Percentiles rank a stretch among this genome's conserved stretches.
Evolutionary conservation across 2,329 filamentous ascomycete genomes (phyloP).

Genomic region (Helicocarpus griseus): DNA sequence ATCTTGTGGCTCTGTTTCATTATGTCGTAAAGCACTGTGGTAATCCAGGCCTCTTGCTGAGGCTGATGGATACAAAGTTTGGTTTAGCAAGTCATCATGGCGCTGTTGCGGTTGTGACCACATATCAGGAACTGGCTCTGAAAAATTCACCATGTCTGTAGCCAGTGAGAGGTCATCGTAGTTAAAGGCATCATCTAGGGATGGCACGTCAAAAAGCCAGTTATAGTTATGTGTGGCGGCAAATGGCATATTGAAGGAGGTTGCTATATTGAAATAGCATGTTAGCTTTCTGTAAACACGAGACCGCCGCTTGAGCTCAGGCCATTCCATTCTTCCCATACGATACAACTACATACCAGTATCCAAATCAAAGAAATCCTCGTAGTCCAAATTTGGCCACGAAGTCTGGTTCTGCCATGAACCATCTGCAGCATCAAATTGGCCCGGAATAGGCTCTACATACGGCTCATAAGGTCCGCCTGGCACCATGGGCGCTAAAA

Average conservation of each 20-base stretch:
- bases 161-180: slow-evolving; percentile 19
- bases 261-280: slow-evolving; percentile 28
- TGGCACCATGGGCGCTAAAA: slow-evolving; percentile 24
- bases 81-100: neutral
- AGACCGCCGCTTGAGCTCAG: neutral
- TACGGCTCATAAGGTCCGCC: slow-evolving; percentile 23
- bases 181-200: slow-evolving; percentile 28
- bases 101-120: slow-evolving; percentile 6
- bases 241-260: slow-evolving; percentile 56
- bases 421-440: slow-evolving; percentile 26
- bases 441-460: slow-evolving; percentile 24
- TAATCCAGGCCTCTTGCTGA: neutral
- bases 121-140: slow-evolving; percentile 12
- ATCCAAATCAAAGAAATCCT: slow-evolving; percentile 50
- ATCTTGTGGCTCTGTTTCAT: neutral
- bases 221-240: slow-evolving; percentile 54
- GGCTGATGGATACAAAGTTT: neutral
- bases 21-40: neutral
- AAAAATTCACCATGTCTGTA: slow-evolving; percentile 17
- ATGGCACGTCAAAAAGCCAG: slow-evolving; percentile 47
- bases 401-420: slow-evolving; percentile 15
- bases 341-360: slow-evolving; percentile 30
- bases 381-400: slow-evolving; percentile 27
- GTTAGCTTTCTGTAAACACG: neutral
- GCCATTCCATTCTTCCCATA: neutral